phyloP scores from a whole-genome alignment of 148 eudicot genomes.

The Rhododendron ovatum region DNA sequence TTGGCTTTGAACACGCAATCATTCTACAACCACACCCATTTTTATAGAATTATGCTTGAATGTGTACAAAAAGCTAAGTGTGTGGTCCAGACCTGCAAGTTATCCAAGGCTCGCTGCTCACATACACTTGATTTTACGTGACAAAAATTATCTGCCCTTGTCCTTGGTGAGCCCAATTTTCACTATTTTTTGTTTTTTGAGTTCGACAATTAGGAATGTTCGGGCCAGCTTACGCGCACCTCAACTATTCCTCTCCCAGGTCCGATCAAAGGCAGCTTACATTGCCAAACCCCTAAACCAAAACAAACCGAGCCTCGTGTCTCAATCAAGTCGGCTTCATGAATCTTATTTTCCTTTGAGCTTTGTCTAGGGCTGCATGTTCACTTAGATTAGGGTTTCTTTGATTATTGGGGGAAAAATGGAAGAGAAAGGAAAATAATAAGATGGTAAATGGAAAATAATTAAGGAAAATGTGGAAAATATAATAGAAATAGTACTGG shows the following conservation, averaged over 20 bases:
- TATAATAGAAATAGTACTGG: not conserved
- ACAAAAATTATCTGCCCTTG: not conserved
- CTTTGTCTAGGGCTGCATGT: too few species aligned
- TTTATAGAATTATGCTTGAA: too few species aligned
- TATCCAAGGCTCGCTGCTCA: not conserved
- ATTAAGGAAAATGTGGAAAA: not conserved
- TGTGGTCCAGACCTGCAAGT: not conserved
- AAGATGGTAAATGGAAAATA: not conserved
- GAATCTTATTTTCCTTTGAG: too few species aligned
- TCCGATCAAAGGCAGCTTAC: not conserved
- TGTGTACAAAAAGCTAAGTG: not conserved
- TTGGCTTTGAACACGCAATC: not conserved
- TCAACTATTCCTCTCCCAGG: too few species aligned
- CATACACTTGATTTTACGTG: not conserved
- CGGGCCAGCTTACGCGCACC: too few species aligned
- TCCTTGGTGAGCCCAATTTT: not conserved
- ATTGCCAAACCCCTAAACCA: not conserved
- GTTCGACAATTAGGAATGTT: too few species aligned
- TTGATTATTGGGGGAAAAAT: not conserved
- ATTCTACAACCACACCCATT: not conserved
- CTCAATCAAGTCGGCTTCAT: not conserved
- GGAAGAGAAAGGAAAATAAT: not conserved
- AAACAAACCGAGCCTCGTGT: too few species aligned
- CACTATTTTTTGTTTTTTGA: not conserved
- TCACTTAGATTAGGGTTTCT: too few species aligned